Conservation (phyloP, 2,329 filamentous ascomycete species). For the Cercospora sp. region DNA sequence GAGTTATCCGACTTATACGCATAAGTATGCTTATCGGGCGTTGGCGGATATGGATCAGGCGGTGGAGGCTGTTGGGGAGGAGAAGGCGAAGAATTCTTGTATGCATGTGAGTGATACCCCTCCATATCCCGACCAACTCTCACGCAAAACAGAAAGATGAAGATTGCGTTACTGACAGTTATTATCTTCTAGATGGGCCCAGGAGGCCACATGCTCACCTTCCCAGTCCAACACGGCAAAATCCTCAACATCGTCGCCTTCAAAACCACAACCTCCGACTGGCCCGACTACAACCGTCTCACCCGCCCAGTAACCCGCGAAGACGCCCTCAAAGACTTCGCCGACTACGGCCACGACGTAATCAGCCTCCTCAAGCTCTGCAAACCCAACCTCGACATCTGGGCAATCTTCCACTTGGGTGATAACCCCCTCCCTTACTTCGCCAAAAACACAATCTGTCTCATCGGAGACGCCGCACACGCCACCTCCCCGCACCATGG, state of each 20-base stretch:
- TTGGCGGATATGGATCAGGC: conserved; percentile 56
- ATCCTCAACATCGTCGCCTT: conserved; percentile 35
- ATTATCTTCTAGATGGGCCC: conserved; percentile 29
- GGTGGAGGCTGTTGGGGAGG: conserved; percentile 31
- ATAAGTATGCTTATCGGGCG: conserved; percentile 63
- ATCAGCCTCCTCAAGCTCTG: conserved; percentile 30
- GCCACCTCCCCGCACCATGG: conserved; percentile 48
- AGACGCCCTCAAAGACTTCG: conserved; percentile 31
- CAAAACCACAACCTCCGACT: conserved; percentile 26
- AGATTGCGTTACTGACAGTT: neutral
- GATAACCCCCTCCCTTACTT: conserved; percentile 41
- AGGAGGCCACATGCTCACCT: conserved; percentile 59
- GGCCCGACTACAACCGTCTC: conserved; percentile 30
- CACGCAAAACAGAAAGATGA: too few species aligned
- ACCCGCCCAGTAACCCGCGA: conserved; percentile 28
- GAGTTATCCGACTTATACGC: conserved; percentile 53
- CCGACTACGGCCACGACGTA: conserved; percentile 29
- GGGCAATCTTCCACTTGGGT: conserved; percentile 46
- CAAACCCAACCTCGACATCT: conserved; percentile 32
- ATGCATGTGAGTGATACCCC: conserved; percentile 30
- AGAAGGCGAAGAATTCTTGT: conserved; percentile 32
- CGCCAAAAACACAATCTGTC: conserved; percentile 38
- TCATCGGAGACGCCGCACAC: conserved; percentile 46
- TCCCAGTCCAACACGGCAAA: conserved; percentile 45
- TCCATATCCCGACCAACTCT: too few species aligned